Percentiles rank a stretch among this genome's conserved stretches.
Conservation (phyloP, 768 basidiomycete genomes). For the Tricholoma sp. region DNA sequence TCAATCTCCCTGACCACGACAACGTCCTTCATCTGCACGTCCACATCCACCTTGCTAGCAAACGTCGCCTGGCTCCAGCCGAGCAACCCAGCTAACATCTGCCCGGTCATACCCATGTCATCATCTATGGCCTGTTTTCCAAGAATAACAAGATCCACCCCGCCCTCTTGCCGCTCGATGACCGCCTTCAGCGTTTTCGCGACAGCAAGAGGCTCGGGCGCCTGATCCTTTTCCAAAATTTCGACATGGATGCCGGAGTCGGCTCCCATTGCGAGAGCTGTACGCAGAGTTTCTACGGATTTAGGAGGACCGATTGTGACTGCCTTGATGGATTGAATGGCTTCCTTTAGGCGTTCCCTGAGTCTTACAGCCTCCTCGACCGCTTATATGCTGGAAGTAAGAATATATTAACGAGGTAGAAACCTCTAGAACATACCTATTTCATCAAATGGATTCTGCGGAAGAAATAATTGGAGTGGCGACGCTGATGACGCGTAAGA, state of each 20-base stretch:
- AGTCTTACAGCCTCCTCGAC: constrained; percentile 96
- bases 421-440: constrained; percentile 56
- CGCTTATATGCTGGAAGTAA: constrained; percentile 41
- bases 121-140: constrained; percentile 99
- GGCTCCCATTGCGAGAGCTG: constrained; percentile 97
- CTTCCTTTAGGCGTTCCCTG: constrained; percentile 76
- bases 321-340: constrained; percentile 82
- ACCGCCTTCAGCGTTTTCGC: constrained; percentile 80
- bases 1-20: constrained; percentile 88
- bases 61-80: constrained; percentile 95
- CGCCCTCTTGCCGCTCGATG: constrained; percentile 54
- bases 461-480: background rate
- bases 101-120: constrained; percentile 91
- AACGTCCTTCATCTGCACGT: constrained; percentile 56
- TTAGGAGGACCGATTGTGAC: constrained; percentile 95
- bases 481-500: background rate
- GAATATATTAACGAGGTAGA: background rate
- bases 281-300: constrained; percentile 83
- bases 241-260: constrained; percentile 92
- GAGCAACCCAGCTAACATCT: constrained; percentile 92
- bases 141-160: constrained; percentile 84
- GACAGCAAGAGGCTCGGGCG: constrained; percentile 87
- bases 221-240: constrained; percentile 61
- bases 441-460: constrained; percentile 96
- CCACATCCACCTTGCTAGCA: constrained; percentile 81